These are phyloP conservation scores for Penicillium parvum DNA, from an alignment of 495 filamentous ascomycete genomes.

Conservation along the genomic window DNA sequence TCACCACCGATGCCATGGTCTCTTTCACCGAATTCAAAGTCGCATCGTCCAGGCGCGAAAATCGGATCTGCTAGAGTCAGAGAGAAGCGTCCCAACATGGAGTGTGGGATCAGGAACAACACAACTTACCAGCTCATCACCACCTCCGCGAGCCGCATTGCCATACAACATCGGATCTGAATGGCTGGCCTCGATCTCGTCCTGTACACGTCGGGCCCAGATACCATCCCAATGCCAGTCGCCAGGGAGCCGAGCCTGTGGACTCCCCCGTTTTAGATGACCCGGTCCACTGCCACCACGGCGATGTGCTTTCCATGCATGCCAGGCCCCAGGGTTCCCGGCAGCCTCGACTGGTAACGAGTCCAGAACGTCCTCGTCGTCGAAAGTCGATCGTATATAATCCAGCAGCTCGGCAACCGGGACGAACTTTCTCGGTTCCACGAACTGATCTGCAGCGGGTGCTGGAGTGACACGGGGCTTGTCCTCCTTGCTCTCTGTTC, in stretches of 20 bases:
- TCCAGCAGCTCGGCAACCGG: slow-evolving; percentile 52
- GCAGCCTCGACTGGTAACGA: slow-evolving; percentile 73
- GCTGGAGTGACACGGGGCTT: slow-evolving; percentile 11
- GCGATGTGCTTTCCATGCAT: slow-evolving; percentile 77
- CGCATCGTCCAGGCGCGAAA: slow-evolving; percentile 60
- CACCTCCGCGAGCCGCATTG: slow-evolving; percentile 45
- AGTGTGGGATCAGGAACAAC: neutral
- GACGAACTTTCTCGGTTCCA: slow-evolving; percentile 23
- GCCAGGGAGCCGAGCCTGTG: slow-evolving; percentile 56
- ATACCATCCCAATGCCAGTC: slow-evolving; percentile 98
- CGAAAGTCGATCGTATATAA: slow-evolving; percentile 80
- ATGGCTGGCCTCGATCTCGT: slow-evolving; percentile 68
- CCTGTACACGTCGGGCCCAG: slow-evolving; percentile 79
- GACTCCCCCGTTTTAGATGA: slow-evolving; percentile 27
- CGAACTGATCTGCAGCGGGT: slow-evolving; percentile 15
- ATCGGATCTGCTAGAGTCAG: slow-evolving; percentile 54
- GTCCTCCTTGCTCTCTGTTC: slow-evolving; percentile 2
- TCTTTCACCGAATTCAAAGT: slow-evolving; percentile 56
- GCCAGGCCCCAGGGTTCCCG: slow-evolving; percentile 84
- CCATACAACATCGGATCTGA: slow-evolving; percentile 76
- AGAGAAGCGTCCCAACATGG: no score
- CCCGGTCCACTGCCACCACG: slow-evolving; percentile 18
- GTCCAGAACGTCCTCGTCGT: slow-evolving; percentile 71
- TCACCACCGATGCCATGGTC: slow-evolving; percentile 52
- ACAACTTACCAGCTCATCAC: slow-evolving; percentile 62